Base-by-base conservation (phyloP, 805 yeast genomes). In the Nakazawaea wyomingensis region DNA sequence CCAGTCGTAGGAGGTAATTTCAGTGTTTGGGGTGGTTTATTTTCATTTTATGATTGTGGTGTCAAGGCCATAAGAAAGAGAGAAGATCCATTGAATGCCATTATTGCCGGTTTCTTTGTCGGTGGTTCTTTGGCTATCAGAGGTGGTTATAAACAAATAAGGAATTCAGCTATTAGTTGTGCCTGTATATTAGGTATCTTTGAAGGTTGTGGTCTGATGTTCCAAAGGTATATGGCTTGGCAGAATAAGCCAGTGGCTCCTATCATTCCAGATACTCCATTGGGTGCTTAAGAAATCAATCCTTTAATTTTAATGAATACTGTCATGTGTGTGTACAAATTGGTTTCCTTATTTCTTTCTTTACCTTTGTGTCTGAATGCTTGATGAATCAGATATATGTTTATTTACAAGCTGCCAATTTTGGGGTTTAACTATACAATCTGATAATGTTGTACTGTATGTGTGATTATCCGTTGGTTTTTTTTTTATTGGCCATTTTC, bases 1-100 rank as follows among this genome's bases (percentile, higher is more conserved):
- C 99, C 99, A 31, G 96, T 91, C 39, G 89, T 91, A 43, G 99
- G 99, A 53, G 99, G 99, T 60, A 93, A 93, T 67, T 91, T 93
- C 59, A 99, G 99, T 70, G 96, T 87, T 31, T 93, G 99, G 99
- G 99, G 99, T 74, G 99, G 99, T 48, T 71, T 93, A 55, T 93
- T 93, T 62, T 88, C 97, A 27, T 84, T 95, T 11, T 93, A 82
- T 60, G 99, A 93, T 66, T 93, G 99, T 73, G 77, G 90, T 13
- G 95, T 93, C 37, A 93, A 91, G 66, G 96, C 91, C 2, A 78
- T 93, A 34, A 85, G 99, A 73, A 85, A 88, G 66, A 87, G 97
- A 72, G 99, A 93, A 66, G 99, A 93, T 65, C 96, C 98, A 5
- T 86, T 96, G 86, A 93, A 93, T 63, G 96, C 97, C 52, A 90